Evolutionary conservation across 257 asterid genomes (phyloP), one percentile per base, ranked within the genome.

Genomic region (Oldenlandia corymbosa): DNA sequence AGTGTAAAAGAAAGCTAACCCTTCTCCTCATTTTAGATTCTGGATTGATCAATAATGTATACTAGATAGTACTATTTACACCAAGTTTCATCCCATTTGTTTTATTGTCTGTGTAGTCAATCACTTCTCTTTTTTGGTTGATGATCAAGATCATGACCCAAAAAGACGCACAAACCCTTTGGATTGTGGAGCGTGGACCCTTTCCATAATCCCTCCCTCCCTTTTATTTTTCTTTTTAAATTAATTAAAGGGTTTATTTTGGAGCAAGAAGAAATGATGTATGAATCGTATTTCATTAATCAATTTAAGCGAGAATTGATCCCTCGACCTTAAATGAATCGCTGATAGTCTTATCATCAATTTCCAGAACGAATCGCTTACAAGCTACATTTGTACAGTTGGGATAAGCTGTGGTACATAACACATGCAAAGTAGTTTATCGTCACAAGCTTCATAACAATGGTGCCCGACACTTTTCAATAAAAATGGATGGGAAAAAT

Each of bases 91-190:
- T 8, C 16, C 48, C 37, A 16, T 36, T 37, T 36, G 8, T 47
- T 26, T 32, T 37, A 39, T 45, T 41, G 21, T 59, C 59, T 48
- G 37, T 48, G 63, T 30, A 57, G 14, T 58, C 50, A 34, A 49
- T 27, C 54, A 39, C 60, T 26, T 50, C 13, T 20, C 55, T n/a
- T 59, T 37, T 57, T 41, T 18, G 28, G 16, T 5, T 53, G n/a
- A 45, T 47, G 59, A 24, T 7, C 36, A 36, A 31, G 24, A 26
- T 9, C 54, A 20, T n/a, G n/a, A n/a, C n/a, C 32, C 37, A 45
- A 60, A 48, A 27, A 66, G 58, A 32, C 47, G 71, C 58, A 57
- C 24, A 45, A 46, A 67, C 63, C 32, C 53, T 27, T 53, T 27
- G 26, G 61, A 56, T 30, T 56, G 41, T 54, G 23, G 24, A 17